Evolutionary conservation across 768 basidiomycete species (phyloP).

Genomic region (Holtermanniella nyarrowii): DNA sequence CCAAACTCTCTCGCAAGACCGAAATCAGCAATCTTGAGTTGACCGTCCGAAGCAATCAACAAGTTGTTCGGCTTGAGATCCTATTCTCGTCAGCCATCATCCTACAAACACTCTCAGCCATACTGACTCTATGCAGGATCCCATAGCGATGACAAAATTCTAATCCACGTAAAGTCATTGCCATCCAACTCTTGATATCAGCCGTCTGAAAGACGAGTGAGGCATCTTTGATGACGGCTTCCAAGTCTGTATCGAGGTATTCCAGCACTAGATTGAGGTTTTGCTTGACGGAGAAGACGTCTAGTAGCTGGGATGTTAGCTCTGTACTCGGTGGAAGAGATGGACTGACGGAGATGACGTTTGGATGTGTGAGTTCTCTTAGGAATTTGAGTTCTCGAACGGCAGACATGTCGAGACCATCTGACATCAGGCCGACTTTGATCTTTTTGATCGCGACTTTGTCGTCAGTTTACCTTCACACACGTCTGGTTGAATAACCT

Average conservation of each 20-base stretch:
- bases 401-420: constrained; percentile 97
- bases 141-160: constrained; percentile 96
- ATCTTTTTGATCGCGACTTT: constrained; percentile 95
- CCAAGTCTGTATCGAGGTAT: constrained; percentile 89
- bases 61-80: constrained; percentile 98
- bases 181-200: constrained; percentile 98
- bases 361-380: constrained; percentile 84
- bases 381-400: constrained; percentile 96
- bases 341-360: constrained; percentile 72
- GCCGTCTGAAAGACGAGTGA: constrained; percentile 83
- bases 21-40: constrained; percentile 96
- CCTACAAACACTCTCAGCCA: not conserved
- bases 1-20: constrained; percentile 94
- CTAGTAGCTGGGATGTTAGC: constrained; percentile 62
- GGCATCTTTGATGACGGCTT: constrained; percentile 91
- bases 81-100: constrained; percentile 43
- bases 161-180: constrained; percentile 93
- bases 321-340: not conserved
- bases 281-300: constrained; percentile 91
- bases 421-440: constrained; percentile 91
- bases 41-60: constrained; percentile 78
- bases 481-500: constrained; percentile 8
- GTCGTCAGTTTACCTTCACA: constrained; percentile 44
- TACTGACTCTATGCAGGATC: constrained; percentile 75
- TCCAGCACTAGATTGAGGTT: constrained; percentile 96